phyloP scores from a whole-genome alignment of 768 basidiomycete species.

The Rhizopogon sp. region DNA sequence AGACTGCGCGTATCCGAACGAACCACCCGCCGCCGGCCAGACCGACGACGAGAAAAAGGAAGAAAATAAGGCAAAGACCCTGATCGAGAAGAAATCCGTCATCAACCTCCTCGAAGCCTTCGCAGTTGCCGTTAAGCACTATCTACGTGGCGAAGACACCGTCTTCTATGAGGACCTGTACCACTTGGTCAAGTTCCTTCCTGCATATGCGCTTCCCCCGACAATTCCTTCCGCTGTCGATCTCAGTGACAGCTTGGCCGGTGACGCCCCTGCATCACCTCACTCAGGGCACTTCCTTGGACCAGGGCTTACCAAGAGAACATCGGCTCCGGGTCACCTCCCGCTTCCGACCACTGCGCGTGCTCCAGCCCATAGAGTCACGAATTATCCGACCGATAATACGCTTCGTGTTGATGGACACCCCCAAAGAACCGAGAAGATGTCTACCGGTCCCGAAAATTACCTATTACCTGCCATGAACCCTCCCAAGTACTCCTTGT shows the following conservation, averaged over 20 bases:
- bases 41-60: constrained; percentile 11
- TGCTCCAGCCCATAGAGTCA: constrained; percentile 10
- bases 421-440: constrained; percentile 2
- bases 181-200: constrained; percentile 69
- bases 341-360: constrained; percentile 24
- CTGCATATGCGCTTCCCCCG: constrained; percentile 52
- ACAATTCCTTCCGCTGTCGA: constrained; percentile 40
- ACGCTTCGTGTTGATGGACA: constrained; percentile 3
- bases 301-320: background rate
- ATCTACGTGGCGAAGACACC: constrained; percentile 52
- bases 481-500: constrained; percentile 55
- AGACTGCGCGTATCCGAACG: constrained; percentile 21
- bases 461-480: constrained; percentile 47
- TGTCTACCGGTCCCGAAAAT: constrained; percentile 25
- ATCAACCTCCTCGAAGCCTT: constrained; percentile 67
- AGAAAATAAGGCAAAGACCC: constrained; percentile 39
- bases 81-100: constrained; percentile 65
- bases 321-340: constrained; percentile 17
- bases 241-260: constrained; percentile 4
- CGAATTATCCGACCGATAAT: constrained; percentile 7
- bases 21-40: no score
- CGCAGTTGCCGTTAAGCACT: constrained; percentile 64
- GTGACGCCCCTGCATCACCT: constrained; percentile 5
- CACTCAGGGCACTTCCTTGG: constrained; percentile 3
- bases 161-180: constrained; percentile 45